These are phyloP conservation scores for Rhododendron ferrugineum DNA, from an alignment of 148 eudicot species.

Conservation along the genomic window DNA sequence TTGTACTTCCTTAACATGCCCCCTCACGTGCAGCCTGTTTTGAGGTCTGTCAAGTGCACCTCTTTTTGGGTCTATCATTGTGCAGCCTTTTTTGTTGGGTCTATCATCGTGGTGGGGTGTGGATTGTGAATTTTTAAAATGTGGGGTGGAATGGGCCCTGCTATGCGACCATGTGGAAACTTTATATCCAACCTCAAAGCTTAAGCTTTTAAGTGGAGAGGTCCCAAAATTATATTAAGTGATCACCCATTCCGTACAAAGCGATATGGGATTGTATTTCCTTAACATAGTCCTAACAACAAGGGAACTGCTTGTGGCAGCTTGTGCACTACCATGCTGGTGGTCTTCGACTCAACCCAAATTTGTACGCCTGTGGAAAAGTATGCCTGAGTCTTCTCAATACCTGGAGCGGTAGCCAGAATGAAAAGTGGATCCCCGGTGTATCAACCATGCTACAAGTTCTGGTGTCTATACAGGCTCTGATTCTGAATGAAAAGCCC, in stretches of 20 bases:
- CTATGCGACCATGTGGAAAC: not conserved
- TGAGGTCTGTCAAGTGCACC: not conserved
- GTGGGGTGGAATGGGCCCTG: not conserved
- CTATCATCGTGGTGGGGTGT: not conserved
- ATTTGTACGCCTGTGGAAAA: constrained; percentile 63
- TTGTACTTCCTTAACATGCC: not conserved
- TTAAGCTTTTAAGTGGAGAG: not conserved
- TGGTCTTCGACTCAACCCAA: constrained; percentile 78
- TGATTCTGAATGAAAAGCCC: constrained; percentile 70
- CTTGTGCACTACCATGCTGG: constrained; percentile 65
- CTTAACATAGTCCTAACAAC: not conserved
- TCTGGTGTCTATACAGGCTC: constrained; percentile 80
- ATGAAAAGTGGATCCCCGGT: constrained; percentile 67
- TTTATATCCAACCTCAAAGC: not conserved
- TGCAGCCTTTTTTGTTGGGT: not conserved
- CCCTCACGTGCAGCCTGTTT: not conserved
- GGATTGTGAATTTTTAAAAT: not conserved
- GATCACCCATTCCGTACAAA: not conserved
- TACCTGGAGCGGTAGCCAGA: constrained; percentile 61
- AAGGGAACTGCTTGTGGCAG: constrained; percentile 25
- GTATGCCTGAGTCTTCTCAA: constrained; percentile 87
- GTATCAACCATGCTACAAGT: constrained; percentile 73
- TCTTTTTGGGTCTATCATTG: not conserved
- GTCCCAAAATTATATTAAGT: not conserved
- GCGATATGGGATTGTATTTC: not conserved